Evolutionary conservation across 2,329 filamentous ascomycete species (phyloP), one percentile per base, ranked within the genome.

Genomic region (Zymoseptoria ardabiliae): DNA sequence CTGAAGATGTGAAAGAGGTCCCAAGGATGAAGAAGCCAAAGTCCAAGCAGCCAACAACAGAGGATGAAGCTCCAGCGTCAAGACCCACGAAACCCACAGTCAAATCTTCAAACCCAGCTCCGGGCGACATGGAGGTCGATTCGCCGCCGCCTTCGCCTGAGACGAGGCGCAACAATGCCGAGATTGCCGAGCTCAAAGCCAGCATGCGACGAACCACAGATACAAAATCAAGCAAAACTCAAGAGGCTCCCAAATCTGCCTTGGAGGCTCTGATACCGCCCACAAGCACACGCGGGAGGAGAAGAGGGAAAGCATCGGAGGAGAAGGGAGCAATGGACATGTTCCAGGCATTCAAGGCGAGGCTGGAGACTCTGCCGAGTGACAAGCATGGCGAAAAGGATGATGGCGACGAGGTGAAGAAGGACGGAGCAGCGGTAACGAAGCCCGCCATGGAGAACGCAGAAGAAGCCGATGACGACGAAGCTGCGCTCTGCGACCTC

Each of bases 401-500:
- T 4, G 50, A 55, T 1, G 35, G 35, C 13, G n/a, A 45, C 17
- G 50, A 58, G 25, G n/a, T 54, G 20, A n/a, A 59, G 1, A 48
- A 49, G 13, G 57, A 57, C n/a, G 57, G 53, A 13, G 23, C 41
- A 20, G 11, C 35, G 35, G 17, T 17, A n/a, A 56, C 56, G 10
- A 52, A 59, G 6, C 45, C 25, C 13, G 49, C 51, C 5, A 48
- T 9, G 20, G 59, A 52, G n/a, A 61, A 56, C 2, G 45, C 58
- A 21, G 73, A 77, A 30, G 73, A 71, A 62, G 80, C 81, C 19
- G 86, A 87, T 2, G 85, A 88, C 48, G 70, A 72, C 6, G 90
- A 95, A 71, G 86, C 85, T 2, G 82, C 82, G 54, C 80, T 95
- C 3, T 99, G 94, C 71, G 94, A 97, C 72, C 77, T 99, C 41